These are phyloP conservation scores for Suillus alpinus DNA, from an alignment of 768 basidiomycete species.

Conservation along the genomic window DNA sequence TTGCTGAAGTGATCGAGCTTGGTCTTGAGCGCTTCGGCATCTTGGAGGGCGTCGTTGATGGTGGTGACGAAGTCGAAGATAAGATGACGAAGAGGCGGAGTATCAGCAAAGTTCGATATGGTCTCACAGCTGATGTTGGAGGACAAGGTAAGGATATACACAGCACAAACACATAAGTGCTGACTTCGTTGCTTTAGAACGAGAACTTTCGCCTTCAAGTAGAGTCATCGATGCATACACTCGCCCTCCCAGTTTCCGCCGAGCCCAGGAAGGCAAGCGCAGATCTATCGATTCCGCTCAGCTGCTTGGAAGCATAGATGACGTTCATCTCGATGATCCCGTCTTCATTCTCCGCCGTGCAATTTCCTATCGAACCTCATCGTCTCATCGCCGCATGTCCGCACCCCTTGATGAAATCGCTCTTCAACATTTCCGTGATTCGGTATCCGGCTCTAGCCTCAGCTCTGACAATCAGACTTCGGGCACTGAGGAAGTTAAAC, in stretches of 20 bases:
- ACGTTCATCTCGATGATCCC: conserved; percentile 81
- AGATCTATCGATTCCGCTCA: conserved; percentile 83
- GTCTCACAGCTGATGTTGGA: conserved; percentile 55
- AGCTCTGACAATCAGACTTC: conserved; percentile 41
- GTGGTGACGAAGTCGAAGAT: conserved; percentile 97
- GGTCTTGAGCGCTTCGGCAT: conserved; percentile 94
- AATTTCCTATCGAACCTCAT: conserved; percentile 65
- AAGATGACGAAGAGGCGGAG: conserved; percentile 82
- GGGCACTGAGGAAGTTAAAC: conserved; percentile 35
- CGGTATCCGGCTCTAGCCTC: conserved; percentile 52
- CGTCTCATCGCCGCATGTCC: conserved; percentile 67
- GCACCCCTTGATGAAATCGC: conserved; percentile 84
- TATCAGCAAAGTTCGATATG: conserved; percentile 75
- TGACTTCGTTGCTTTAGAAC: conserved; percentile 48
- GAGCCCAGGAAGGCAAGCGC: conserved; percentile 64
- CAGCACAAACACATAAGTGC: conserved; percentile 3
- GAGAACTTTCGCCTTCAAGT: conserved; percentile 73
- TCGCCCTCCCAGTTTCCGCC: conserved; percentile 68
- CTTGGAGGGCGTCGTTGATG: conserved; percentile 94
- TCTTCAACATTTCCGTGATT: conserved; percentile 68
- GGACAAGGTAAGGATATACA: conserved; percentile 57
- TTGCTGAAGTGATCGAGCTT: conserved; percentile 93
- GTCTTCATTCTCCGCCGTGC: conserved; percentile 88
- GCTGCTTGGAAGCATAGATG: conserved; percentile 67
- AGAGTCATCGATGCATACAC: conserved; percentile 83